Evolutionary conservation across 2,329 filamentous ascomycete genomes (phyloP).

Genomic region (Pyrenophora seminiperda): DNA sequence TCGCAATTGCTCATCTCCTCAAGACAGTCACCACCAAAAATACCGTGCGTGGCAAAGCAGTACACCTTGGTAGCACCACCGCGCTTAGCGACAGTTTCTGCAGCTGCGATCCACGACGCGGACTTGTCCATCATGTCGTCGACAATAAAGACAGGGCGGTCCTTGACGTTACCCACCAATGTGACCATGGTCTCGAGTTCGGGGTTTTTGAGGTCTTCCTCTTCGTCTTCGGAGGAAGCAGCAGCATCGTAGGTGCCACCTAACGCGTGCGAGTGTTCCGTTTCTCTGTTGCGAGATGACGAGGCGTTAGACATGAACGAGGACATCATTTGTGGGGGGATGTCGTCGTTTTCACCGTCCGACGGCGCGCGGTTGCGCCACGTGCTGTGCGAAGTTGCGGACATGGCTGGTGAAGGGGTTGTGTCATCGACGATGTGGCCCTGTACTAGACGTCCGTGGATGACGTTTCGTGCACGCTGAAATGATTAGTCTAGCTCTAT

Average conservation of each 20-base stretch:
- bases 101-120: constrained; percentile 94
- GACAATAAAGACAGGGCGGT: constrained; percentile 88
- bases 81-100: constrained; percentile 93
- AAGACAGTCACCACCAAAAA: constrained; percentile 89
- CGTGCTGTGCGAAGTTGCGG: constrained; percentile 63
- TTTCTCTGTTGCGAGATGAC: constrained; percentile 49
- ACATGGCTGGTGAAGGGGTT: constrained; percentile 77
- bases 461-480: constrained; percentile 80
- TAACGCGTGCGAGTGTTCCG: constrained; percentile 68
- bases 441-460: constrained; percentile 86
- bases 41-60: constrained; percentile 94
- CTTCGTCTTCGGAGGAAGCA: constrained; percentile 88
- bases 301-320: constrained; percentile 81
- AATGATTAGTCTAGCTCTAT: constrained; percentile 18
- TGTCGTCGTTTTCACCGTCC: constrained; percentile 52
- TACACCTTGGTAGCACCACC: constrained; percentile 93
- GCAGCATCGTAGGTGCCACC: constrained; percentile 84
- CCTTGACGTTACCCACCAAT: constrained; percentile 90
- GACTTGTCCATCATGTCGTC: constrained; percentile 99
- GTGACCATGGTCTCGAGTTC: constrained; percentile 94
- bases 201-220: constrained; percentile 80
- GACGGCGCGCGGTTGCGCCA: constrained; percentile 52
- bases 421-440: constrained; percentile 96
- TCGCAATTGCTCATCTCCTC: constrained; percentile 90
- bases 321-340: constrained; percentile 87